Evolutionary conservation across 176 grass and related monocot species (phyloP).

Genomic region (Musa troglodytarum): DNA sequence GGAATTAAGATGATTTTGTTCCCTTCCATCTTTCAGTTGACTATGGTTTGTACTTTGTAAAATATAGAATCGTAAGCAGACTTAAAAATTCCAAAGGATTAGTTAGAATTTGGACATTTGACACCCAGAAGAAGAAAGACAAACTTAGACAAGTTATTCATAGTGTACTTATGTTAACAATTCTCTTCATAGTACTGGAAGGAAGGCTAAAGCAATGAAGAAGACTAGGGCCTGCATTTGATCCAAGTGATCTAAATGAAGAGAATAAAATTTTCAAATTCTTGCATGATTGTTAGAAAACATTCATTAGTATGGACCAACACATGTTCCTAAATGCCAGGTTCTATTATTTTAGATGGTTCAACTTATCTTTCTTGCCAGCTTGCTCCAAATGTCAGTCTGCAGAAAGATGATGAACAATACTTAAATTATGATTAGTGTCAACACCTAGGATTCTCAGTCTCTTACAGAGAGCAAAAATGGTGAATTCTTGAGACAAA

Average conservation of each 20-base stretch:
- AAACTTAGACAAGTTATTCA: not conserved
- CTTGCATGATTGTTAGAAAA: too few relatives aligned
- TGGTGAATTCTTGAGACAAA: not conserved
- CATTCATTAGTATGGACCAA: not conserved
- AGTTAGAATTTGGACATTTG: not conserved
- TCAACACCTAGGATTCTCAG: not conserved
- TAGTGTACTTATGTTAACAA: not conserved
- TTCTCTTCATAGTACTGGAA: not conserved
- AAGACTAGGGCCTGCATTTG: not conserved
- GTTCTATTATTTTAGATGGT: not conserved
- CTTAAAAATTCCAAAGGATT: not conserved
- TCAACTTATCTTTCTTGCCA: not conserved
- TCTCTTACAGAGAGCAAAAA: not conserved
- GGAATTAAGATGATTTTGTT: not conserved
- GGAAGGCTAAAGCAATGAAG: not conserved
- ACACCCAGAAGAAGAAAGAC: not conserved
- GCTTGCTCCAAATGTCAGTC: not conserved
- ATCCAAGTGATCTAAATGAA: not conserved
- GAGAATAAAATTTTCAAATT: not conserved
- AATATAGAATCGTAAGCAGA: not conserved
- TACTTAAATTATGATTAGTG: not conserved
- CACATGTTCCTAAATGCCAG: not conserved
- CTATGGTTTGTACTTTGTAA: not conserved
- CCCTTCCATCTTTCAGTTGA: not conserved
- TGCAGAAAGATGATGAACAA: not conserved